Evolutionary conservation across 345 rosid species (phyloP), one percentile per base, ranked within the genome.

Genomic region (Acer saccharum): DNA sequence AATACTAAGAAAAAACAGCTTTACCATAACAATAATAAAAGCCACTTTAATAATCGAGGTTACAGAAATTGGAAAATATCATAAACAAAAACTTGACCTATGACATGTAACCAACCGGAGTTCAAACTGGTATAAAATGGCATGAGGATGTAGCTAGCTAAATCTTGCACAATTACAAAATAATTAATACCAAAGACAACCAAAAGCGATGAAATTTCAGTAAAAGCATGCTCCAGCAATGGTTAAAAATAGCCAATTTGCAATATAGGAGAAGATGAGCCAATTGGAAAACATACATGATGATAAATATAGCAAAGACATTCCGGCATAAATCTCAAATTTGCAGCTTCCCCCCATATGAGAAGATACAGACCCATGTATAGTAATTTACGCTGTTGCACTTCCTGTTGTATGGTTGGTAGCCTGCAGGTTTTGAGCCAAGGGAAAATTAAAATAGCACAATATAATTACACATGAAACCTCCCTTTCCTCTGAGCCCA

Each of bases 261-360:
- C 60, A 16, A 65, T 44, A 72, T 70, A 63, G 25, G 55, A 65
- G 65, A 17, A 72, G 20, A 74, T 61, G 69, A 63, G 32, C 13
- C 29, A 39, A 68, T 62, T 43, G 65, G 20, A n/a, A 77, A 64
- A 81, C 95, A 73, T 94, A 97, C 99, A 87, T 94, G 98, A 84
- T 97, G 99, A 83, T 97, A 94, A 76, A 97, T 94, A 81, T 94
- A 97, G 88, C 98, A 97, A 76, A 97, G 90, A 85, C 99, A 97
- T 86, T 97, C 99, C 10, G 99, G 99, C 98, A 97, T 94, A 87
- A 93, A 97, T 87, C 98, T 89, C 86, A 94, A 86, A 85, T 97
- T 97, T 10, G 99, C 98, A 78, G 99, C 98, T 86, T 97, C 99
- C 65, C 99, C 99, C 99, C 99, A 97, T 71, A 97, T 97, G 75